A percentile compares a stretch with the other conserved stretches of the same genome.
Evolutionary conservation across 1,139 yeast genomes (phyloP).

Genomic region (Pichia sp.): DNA sequence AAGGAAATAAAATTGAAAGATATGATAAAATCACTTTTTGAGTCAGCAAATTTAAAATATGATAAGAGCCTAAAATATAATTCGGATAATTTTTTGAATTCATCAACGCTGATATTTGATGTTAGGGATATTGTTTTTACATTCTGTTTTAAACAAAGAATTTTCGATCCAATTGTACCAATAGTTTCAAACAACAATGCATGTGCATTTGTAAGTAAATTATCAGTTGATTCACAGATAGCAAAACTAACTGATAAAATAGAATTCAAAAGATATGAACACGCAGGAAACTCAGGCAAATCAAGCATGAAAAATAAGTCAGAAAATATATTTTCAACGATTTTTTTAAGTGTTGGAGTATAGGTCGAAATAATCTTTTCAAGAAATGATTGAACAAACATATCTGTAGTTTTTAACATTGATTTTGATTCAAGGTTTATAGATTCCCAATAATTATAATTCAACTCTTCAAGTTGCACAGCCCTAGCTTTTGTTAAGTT

Average conservation of each 20-base stretch:
- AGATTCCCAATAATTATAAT: conserved; percentile 11
- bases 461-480: conserved; percentile 14
- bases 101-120: conserved; percentile 15
- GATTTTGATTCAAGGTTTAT: conserved; percentile 12
- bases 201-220: conserved; percentile 37
- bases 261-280: conserved; percentile 29
- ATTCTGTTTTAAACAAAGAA: conserved; percentile 33
- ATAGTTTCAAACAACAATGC: conserved; percentile 48
- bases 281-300: conserved; percentile 57
- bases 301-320: conserved; percentile 48
- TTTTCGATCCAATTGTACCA: conserved; percentile 49
- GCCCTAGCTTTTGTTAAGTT: conserved; percentile 13
- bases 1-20: neutral
- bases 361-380: conserved; percentile 36
- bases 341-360: conserved; percentile 36
- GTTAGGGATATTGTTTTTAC: neutral
- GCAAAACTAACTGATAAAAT: conserved; percentile 30
- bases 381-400: conserved; percentile 37
- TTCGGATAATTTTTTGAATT: conserved; percentile 11
- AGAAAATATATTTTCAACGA: conserved; percentile 47
- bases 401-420: conserved; percentile 25
- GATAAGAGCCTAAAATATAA: neutral
- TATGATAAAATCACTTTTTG: neutral
- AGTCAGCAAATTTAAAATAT: conserved; percentile 1
- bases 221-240: conserved; percentile 18